These are phyloP conservation scores for Mycena albidolilacea DNA, from an alignment of 768 basidiomycete species.

Conservation along the genomic window DNA sequence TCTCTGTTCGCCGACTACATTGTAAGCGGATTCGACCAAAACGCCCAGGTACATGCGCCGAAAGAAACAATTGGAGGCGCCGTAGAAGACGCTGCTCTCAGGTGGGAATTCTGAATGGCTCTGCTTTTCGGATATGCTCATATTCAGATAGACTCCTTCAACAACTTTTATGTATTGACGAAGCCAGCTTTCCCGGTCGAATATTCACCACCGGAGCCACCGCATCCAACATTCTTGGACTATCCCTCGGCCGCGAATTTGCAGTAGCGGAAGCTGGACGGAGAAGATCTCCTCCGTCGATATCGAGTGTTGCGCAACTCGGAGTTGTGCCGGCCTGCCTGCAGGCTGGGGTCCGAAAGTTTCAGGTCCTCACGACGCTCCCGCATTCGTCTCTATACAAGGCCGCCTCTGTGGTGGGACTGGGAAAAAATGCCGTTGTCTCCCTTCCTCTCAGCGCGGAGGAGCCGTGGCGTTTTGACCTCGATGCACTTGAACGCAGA, in stretches of 20 bases:
- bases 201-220: slow-evolving; percentile 36
- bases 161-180: slow-evolving; percentile 31
- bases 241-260: slow-evolving; percentile 35
- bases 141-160: slow-evolving; percentile 26
- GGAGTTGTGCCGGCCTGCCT: slow-evolving; percentile 27
- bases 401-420: slow-evolving; percentile 26
- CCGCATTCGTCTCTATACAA: slow-evolving; percentile 36
- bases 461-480: slow-evolving; percentile 35
- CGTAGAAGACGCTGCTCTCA: slow-evolving; percentile 26
- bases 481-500: slow-evolving; percentile 18
- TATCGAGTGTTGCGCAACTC: slow-evolving; percentile 29
- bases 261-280: slow-evolving; percentile 32
- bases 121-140: not conserved
- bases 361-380: slow-evolving; percentile 31
- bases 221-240: slow-evolving; percentile 30
- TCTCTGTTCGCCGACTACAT: slow-evolving; percentile 35
- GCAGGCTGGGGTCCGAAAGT: slow-evolving; percentile 27
- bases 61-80: slow-evolving; percentile 22
- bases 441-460: slow-evolving; percentile 29
- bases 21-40: slow-evolving; percentile 31
- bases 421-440: slow-evolving; percentile 17
- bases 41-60: slow-evolving; percentile 25
- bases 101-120: slow-evolving; percentile 1
- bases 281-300: slow-evolving; percentile 19
- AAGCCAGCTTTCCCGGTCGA: slow-evolving; percentile 23